Conservation (phyloP, 495 filamentous ascomycete species). For the Bathelium albidoporum region DNA sequence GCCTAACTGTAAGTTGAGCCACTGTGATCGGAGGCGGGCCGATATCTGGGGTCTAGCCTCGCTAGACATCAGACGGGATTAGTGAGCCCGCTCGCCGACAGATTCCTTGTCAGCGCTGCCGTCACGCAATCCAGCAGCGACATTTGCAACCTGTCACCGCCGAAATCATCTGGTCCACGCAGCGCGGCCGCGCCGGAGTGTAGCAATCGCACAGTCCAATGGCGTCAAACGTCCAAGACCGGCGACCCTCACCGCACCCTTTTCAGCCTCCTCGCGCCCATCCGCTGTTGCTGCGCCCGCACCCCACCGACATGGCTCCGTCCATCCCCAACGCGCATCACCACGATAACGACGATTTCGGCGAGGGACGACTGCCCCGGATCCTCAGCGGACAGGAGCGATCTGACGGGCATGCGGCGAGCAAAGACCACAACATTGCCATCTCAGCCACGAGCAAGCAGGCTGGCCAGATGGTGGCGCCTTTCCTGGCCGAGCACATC, state of each 20-base stretch:
- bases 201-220: slow-evolving; percentile 3
- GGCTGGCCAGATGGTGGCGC: slow-evolving; percentile 52
- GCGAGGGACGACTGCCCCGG: not conserved
- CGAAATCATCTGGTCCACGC: not conserved
- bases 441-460: slow-evolving; percentile 29
- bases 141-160: not conserved
- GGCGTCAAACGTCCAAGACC: slow-evolving; percentile 14
- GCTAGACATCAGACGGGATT: not conserved
- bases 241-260: not conserved
- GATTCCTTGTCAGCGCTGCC: not conserved
- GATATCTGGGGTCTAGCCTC: not conserved
- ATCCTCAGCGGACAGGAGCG: not conserved
- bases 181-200: not conserved
- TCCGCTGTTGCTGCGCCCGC: not conserved
- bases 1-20: not conserved
- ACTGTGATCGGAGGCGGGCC: not conserved
- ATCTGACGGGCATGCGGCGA: not conserved
- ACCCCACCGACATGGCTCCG: not conserved
- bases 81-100: not conserved
- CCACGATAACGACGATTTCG: not conserved
- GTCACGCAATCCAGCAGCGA: not conserved
- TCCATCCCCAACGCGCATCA: not conserved
- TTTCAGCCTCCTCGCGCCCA: not conserved
- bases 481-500: slow-evolving; percentile 78
- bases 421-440: slow-evolving; percentile 12